Evolutionary conservation across 2,329 filamentous ascomycete species (phyloP), one percentile per base, ranked within the genome.

Genomic region (Fusarium sp.): DNA sequence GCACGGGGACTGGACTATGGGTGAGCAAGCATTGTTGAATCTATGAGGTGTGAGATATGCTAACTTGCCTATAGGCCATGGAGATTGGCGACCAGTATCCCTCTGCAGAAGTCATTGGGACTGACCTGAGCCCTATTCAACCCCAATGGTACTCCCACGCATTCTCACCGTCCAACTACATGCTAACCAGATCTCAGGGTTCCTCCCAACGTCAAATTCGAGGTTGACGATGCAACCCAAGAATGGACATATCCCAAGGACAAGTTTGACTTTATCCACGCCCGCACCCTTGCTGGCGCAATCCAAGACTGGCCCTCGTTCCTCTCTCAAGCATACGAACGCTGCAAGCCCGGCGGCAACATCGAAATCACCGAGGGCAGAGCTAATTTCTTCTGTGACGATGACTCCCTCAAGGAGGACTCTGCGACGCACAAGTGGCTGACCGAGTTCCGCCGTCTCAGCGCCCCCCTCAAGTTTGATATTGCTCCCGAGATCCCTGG

Each of bases 51-150:
- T 6, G 35, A n/a, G 4, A 11, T 5, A 2, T 20, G 2, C 35
- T 59, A 20, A 59, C 22, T 13, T 59, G 9, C 1, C 11, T 7
- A 8, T 14, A 64, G 88, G 86, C 88, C 6, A 89, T 90, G 63
- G 87, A 88, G 64, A 71, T 79, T 4, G 77, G 73, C 11, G 78
- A 80, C 52, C 6, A 59, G 18, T 72, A 70, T 36, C 78, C 78
- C 6, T 69, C 70, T 9, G 74, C 79, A 14, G 61, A 77, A 33
- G 68, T 80, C 2, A 75, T 74, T 9, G 79, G 77, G 2, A 77
- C 70, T 6, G 78, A 80, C n/a, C 58, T 80, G 31, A 78, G 74
- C 33, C 77, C 76, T 8, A 79, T 79, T 5, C 76, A 79, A 40
- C 63, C 74, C 1, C 45, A 67, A 35, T 79, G 77, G 73, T 78